A percentile compares a stretch with the other conserved stretches of the same genome.
These are phyloP conservation scores for Aureobasidium namibiae DNA, from an alignment of 2,329 filamentous ascomycete genomes.

Conservation along the genomic window DNA sequence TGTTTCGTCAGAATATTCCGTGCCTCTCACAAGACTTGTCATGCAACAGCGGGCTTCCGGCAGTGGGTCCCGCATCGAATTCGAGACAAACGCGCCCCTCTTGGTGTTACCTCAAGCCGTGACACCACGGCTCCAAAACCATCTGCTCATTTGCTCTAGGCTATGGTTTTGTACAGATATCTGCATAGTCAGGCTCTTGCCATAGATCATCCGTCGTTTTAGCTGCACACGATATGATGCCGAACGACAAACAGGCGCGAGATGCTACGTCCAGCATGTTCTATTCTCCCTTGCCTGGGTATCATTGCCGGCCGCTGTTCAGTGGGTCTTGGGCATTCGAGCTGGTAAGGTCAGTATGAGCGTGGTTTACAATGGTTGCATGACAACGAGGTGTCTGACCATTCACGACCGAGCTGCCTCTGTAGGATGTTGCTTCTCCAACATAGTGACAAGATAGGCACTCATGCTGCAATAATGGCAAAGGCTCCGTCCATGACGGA, in stretches of 20 bases:
- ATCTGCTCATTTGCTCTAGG: not conserved
- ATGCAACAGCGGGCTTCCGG: constrained; percentile 12
- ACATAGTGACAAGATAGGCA: not conserved
- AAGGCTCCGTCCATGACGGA: not conserved
- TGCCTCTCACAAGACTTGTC: constrained; percentile 8
- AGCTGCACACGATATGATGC: not conserved
- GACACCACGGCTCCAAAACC: constrained; percentile 3
- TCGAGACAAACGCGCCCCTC: constrained; percentile 12
- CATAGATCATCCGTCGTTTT: not conserved
- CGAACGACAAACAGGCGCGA: constrained; percentile 8
- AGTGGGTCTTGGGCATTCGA: not conserved
- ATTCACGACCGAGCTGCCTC: not conserved
- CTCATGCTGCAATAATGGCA: not conserved
- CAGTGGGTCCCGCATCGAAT: constrained; percentile 1
- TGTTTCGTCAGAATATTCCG: constrained; percentile 2
- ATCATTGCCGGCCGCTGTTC: not conserved
- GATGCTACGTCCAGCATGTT: not conserved
- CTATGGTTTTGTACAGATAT: not conserved
- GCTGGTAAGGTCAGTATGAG: not conserved
- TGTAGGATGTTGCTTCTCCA: not conserved
- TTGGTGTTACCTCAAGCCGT: constrained; percentile 2
- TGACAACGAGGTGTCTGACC: not conserved
- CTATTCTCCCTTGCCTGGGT: not conserved
- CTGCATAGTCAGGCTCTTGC: not conserved
- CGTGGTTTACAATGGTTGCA: not conserved